Evolutionary conservation across 345 rosid species (phyloP), one percentile per base, ranked within the genome.

Genomic region (Balakata baccata): DNA sequence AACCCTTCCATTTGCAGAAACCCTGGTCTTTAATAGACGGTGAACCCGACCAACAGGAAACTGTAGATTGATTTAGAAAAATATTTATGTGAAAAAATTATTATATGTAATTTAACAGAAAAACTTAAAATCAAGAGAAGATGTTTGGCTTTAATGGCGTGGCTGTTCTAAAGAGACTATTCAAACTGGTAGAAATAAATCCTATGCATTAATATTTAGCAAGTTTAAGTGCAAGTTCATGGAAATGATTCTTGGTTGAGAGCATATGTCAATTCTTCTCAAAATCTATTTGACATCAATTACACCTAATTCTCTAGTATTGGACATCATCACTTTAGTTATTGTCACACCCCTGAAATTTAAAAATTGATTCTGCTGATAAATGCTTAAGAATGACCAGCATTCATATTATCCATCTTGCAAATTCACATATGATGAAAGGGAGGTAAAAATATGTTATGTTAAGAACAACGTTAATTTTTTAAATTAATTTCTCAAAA

Each of bases 1-100:
- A 25, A 78, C 78, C 74, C 77, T 73, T 54, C 81, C 81, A 47
- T 73, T 74, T 52, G 81, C 78, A 41, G 77, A 73, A 18, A 74
- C 70, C 74, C 78, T 73, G 0, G 74, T 73, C 66, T 78, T 78
- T 70, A 74, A 49, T 6, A 78, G 81, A 12, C 81, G 78, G 58
- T 78, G 81, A 37, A 74, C 70, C 13, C 81, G 37, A 11, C 78
- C 77, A 8, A 73, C 81, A 7, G 77, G 81, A 57, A 78, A 78
- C 74, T 78, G 74, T 60, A 18, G 45, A 49, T 46, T 49, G 6
- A 46, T 25, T n/a, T 17, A 11, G 25, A 3, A 58, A 22, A 56
- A 59, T 17, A 46, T 5, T 9, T 58, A 41, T 25, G 11, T 8
- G 18, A 25, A 23, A 23, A 16, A 46, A 46, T 25, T 3, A 68